phyloP scores from a whole-genome alignment of 257 asterid genomes.

The Solanum pimpinellifolium region DNA sequence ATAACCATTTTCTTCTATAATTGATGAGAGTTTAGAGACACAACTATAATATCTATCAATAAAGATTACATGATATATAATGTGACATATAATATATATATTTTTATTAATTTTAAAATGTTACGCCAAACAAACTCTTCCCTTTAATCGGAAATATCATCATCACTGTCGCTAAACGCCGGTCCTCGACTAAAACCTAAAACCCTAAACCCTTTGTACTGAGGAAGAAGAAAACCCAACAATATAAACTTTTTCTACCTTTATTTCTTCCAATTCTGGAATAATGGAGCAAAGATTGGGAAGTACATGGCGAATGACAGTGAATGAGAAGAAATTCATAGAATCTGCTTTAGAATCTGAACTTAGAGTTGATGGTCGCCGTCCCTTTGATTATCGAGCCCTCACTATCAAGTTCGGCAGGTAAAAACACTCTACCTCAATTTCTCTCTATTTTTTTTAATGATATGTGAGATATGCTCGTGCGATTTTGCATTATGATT shows the following conservation, averaged over 20 bases:
- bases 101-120: too few relatives aligned
- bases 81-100: too few relatives aligned
- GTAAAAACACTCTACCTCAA: slow-evolving; percentile 18
- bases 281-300: slow-evolving; percentile 74
- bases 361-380: slow-evolving; percentile 84
- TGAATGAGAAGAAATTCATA: slow-evolving; percentile 74
- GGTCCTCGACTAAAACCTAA: neutral
- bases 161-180: neutral
- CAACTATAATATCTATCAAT: too few relatives aligned
- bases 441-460: neutral
- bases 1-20: too few relatives aligned
- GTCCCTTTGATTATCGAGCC: slow-evolving; percentile 69
- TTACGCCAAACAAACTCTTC: accelerated
- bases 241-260: neutral
- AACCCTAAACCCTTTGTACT: neutral
- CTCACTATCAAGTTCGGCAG: slow-evolving; percentile 62
- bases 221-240: neutral
- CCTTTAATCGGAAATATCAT: neutral
- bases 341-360: slow-evolving; percentile 64
- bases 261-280: neutral
- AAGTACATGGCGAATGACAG: slow-evolving; percentile 56
- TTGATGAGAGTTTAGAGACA: too few relatives aligned
- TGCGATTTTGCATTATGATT: neutral
- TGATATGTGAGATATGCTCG: neutral
- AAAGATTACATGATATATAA: too few relatives aligned